These are phyloP conservation scores for Penicillium coprophilum DNA, from an alignment of 495 filamentous ascomycete genomes.

Conservation along the genomic window DNA sequence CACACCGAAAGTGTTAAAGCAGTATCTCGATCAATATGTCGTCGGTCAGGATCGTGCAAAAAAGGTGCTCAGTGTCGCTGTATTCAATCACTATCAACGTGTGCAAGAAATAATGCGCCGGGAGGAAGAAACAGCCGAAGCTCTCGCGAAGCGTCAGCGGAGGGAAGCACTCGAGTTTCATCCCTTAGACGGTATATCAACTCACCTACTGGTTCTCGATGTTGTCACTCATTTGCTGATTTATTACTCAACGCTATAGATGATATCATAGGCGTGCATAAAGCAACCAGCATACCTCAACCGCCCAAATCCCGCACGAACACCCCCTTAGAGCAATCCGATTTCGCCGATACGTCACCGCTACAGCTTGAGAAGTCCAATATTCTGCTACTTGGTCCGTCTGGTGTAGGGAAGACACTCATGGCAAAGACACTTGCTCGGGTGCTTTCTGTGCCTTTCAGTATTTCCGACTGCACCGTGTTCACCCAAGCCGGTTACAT, in stretches of 20 bases:
- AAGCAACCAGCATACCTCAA: constrained; percentile 48
- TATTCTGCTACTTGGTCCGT: constrained; percentile 86
- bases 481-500: constrained; percentile 98
- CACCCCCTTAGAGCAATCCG: constrained; percentile 33
- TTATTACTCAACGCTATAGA: constrained; percentile 46
- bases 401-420: constrained; percentile 94
- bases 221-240: background rate
- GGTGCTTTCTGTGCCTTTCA: constrained; percentile 89
- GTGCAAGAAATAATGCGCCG: constrained; percentile 73
- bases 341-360: constrained; percentile 55
- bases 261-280: constrained; percentile 74
- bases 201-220: background rate
- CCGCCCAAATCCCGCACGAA: constrained; percentile 28
- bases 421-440: constrained; percentile 83
- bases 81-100: constrained; percentile 97
- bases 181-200: constrained; percentile 55
- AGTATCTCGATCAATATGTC: constrained; percentile 91
- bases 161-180: constrained; percentile 49
- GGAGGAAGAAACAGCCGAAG: constrained; percentile 74
- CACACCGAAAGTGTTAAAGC: constrained; percentile 81
- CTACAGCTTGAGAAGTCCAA: constrained; percentile 94
- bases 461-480: constrained; percentile 95
- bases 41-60: constrained; percentile 97
- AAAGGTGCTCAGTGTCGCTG: constrained; percentile 85
- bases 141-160: constrained; percentile 50